Evolutionary conservation across 139 green algal genomes (phyloP), one percentile per base, ranked within the genome.

Genomic region (Marvania coccoides): DNA sequence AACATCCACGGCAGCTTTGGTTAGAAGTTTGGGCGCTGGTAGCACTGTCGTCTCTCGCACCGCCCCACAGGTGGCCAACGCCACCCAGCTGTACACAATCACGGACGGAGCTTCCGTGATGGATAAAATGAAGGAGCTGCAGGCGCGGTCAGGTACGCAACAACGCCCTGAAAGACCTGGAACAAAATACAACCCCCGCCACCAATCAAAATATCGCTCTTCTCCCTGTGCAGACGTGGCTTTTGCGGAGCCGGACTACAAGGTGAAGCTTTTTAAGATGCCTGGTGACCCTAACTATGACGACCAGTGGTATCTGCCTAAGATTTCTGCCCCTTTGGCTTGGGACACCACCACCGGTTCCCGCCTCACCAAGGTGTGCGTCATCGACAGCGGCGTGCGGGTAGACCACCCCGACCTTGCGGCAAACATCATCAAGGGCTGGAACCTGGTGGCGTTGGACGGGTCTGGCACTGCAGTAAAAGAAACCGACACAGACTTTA

Each of bases 321-420:
- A 48, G n/a, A 60, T 76, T 33, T 19, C 10, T 3, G 47, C n/a
- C 33, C 4, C 45, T 14, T 19, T 10, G 24, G 73, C 73, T 9
- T 80, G 73, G 73, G 47, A 60, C 28, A 23, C 36, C 6, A 47
- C 9, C 30, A 72, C 56, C 6, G 73, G 73, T 26, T 61, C 42
- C 36, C 14, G 9, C 19, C 14, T 24, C 6, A 63, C 89, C 12
- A 68, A 85, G 24, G 83, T 93, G 5, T 87, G 85, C 28, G 69
- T 90, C 19, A 76, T 92, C 2, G 85, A 89, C 65, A 85, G 75
- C 2, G 86, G 87, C 19, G 61, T 80, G 0, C 72, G 90, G 23
- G 31, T 77, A 26, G 70, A 62, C 0, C 86, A 92, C 63, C 75
- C 73, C 8, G 84, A 91, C 59, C 58, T 94, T 12, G 46, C 28